Conservation (phyloP, 2,329 filamentous ascomycete species). For the Fusarium veterinarium region DNA sequence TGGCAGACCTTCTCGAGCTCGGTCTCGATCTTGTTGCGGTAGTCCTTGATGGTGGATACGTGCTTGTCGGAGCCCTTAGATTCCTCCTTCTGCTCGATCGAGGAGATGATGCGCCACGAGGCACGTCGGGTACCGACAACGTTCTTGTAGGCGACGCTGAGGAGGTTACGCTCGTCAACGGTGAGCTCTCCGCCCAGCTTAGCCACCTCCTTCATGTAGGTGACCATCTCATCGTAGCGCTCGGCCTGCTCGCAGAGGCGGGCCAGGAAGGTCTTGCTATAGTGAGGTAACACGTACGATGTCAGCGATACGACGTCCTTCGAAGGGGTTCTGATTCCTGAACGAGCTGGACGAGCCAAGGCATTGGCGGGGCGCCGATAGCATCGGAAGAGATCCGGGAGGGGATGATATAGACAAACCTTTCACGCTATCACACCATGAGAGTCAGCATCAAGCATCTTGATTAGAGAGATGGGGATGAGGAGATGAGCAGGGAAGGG, state of each 20-base stretch:
- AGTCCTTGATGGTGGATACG: slow-evolving; percentile 92
- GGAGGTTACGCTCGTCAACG: slow-evolving; percentile 98
- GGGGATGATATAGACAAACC: slow-evolving; percentile 60
- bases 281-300: slow-evolving; percentile 42
- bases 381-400: slow-evolving; percentile 25
- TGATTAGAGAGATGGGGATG: slow-evolving; percentile 23
- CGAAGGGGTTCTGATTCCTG: slow-evolving; percentile 33
- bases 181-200: slow-evolving; percentile 84
- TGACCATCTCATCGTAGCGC: slow-evolving; percentile 99
- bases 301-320: slow-evolving; percentile 44
- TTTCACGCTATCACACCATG: slow-evolving; percentile 70
- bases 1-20: slow-evolving; percentile 99
- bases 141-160: slow-evolving; percentile 99
- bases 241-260: slow-evolving; percentile 99
- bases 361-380: slow-evolving; percentile 24
- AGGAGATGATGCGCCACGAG: slow-evolving; percentile 99
- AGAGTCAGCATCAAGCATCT: slow-evolving; percentile 50
- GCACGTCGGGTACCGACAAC: slow-evolving; percentile 98
- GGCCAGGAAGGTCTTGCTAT: slow-evolving; percentile 99
- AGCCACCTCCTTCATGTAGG: slow-evolving; percentile 99
- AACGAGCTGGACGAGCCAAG: slow-evolving; percentile 33
- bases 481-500: slow-evolving; percentile 12
- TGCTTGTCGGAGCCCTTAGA: slow-evolving; percentile 98
- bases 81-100: slow-evolving; percentile 99
- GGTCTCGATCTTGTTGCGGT: slow-evolving; percentile 97